These are phyloP conservation scores for Cladosporium sp. DNA, from an alignment of 2,329 filamentous ascomycete species.

Conservation along the genomic window DNA sequence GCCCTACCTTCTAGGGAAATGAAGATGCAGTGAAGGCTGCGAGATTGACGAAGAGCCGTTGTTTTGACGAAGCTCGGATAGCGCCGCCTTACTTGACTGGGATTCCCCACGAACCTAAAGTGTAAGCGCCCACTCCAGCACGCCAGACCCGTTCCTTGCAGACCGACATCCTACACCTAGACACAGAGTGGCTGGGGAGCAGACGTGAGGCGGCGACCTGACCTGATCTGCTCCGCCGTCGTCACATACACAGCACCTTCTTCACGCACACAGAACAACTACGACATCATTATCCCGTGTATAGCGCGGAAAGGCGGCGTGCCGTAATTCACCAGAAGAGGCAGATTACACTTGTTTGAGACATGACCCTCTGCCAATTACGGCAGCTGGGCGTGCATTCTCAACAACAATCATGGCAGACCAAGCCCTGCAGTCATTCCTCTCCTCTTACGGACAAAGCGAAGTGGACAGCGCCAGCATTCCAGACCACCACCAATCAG, in stretches of 20 bases:
- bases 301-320: neutral
- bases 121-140: neutral
- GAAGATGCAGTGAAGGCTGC: neutral
- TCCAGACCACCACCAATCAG: conserved; percentile 10
- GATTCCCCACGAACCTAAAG: neutral
- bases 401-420: conserved; percentile 12
- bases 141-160: neutral
- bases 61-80: neutral
- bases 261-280: neutral
- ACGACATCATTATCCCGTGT: neutral
- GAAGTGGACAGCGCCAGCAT: conserved; percentile 4
- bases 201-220: neutral
- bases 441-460: conserved; percentile 11
- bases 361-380: conserved; percentile 12
- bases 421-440: conserved; percentile 15
- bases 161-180: neutral
- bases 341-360: conserved; percentile 2
- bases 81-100: neutral
- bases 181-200: neutral
- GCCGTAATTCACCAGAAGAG: neutral
- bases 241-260: neutral
- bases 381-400: conserved; percentile 7
- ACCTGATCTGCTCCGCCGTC: neutral
- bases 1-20: neutral
- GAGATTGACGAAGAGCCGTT: neutral